Evolutionary conservation across 495 filamentous ascomycete genomes (phyloP).

Genomic region (Penicillium atrosanguineum): DNA sequence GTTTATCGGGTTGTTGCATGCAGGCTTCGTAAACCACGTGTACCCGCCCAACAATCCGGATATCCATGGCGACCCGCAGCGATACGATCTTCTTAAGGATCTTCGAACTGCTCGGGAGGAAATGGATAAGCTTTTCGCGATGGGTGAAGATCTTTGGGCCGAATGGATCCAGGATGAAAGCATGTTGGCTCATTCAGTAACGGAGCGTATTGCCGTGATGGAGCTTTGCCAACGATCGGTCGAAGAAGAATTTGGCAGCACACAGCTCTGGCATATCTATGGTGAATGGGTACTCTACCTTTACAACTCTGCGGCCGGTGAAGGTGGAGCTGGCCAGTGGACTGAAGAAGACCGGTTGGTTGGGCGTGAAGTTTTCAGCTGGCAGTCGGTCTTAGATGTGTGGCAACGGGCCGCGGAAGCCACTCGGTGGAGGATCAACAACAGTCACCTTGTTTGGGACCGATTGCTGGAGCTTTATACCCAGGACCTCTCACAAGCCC

Average conservation of each 20-base stretch:
- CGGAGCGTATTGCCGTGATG: conserved; percentile 71
- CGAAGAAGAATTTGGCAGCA: conserved; percentile 76
- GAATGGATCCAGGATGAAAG: conserved; percentile 65
- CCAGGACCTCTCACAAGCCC: conserved; percentile 58
- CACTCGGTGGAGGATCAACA: conserved; percentile 76
- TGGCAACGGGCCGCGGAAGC: conserved; percentile 77
- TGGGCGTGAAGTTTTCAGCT: conserved; percentile 75
- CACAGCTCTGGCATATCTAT: conserved; percentile 84
- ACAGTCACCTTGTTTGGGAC: conserved; percentile 89
- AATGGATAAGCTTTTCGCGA: conserved; percentile 64
- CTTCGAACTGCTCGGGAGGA: conserved; percentile 60
- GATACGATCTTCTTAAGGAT: conserved; percentile 60
- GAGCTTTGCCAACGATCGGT: conserved; percentile 80
- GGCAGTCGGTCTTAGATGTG: conserved; percentile 70
- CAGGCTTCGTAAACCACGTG: conserved; percentile 58
- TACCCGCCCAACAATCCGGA: conserved; percentile 47
- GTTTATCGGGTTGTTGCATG: conserved; percentile 63
- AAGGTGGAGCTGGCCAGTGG: conserved; percentile 60
- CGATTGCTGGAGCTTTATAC: conserved; percentile 62
- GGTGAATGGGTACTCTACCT: conserved; percentile 82
- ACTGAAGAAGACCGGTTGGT: conserved; percentile 71
- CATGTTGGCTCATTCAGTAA: conserved; percentile 56
- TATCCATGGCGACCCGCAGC: conserved; percentile 43
- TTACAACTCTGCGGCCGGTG: conserved; percentile 59
- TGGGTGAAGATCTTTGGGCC: conserved; percentile 64